These are phyloP conservation scores for Penicillium sp. DNA, from an alignment of 2,329 filamentous ascomycete species.

Conservation along the genomic window DNA sequence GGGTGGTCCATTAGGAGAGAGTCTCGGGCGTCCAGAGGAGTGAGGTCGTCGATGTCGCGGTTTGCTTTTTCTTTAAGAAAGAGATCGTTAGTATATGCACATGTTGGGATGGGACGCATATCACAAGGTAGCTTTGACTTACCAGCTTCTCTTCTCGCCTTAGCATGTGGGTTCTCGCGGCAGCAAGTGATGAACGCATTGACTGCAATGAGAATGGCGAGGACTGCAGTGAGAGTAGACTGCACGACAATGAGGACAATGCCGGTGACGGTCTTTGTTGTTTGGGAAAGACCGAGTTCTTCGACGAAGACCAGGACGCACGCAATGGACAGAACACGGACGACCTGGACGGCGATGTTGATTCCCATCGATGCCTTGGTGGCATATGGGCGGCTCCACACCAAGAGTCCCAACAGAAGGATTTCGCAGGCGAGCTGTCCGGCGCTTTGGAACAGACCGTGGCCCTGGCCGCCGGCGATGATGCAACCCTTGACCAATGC, in stretches of 20 bases:
- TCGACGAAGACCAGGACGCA: conserved; percentile 92
- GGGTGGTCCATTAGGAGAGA: conserved; percentile 60
- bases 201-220: conserved; percentile 79
- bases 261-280: conserved; percentile 86
- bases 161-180: conserved; percentile 82
- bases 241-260: conserved; percentile 91
- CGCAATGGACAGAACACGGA: conserved; percentile 76
- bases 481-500: conserved; percentile 81
- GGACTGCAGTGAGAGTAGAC: conserved; percentile 66
- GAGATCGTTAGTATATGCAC: conserved; percentile 10
- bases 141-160: conserved; percentile 81
- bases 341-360: conserved; percentile 82
- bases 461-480: conserved; percentile 73
- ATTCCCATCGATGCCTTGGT: conserved; percentile 82
- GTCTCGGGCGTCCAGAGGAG: conserved; percentile 67
- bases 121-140: conserved; percentile 37
- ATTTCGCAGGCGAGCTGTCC: conserved; percentile 74
- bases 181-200: conserved; percentile 76
- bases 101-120: conserved; percentile 11
- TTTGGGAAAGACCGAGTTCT: conserved; percentile 78
- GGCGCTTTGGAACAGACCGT: conserved; percentile 71
- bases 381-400: conserved; percentile 80
- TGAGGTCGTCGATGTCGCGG: conserved; percentile 71
- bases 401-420: conserved; percentile 65
- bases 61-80: conserved; percentile 58